Evolutionary conservation across 2,329 filamentous ascomycete species (phyloP).

Genomic region (Ascocoryne sarcoides): DNA sequence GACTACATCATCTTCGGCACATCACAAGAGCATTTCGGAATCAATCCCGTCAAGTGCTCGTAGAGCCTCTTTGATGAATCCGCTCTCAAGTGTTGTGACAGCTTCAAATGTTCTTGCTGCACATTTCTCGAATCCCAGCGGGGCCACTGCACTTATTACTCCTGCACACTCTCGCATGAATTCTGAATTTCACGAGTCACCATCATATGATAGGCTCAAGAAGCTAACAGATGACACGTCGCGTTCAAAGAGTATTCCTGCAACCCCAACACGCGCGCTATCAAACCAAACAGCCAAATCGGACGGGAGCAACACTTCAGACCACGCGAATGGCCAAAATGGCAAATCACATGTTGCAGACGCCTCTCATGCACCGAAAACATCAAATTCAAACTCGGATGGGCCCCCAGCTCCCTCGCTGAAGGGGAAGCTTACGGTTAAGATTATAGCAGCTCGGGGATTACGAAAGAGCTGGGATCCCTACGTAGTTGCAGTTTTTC

Average conservation of each 20-base stretch:
- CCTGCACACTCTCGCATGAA: constrained; percentile 40
- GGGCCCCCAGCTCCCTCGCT: constrained; percentile 61
- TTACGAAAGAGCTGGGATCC: constrained; percentile 77
- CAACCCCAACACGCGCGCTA: constrained; percentile 81
- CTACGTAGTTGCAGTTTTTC: constrained; percentile 94
- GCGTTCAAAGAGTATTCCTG: constrained; percentile 77
- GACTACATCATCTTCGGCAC: constrained; percentile 22
- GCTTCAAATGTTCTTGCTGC: constrained; percentile 55
- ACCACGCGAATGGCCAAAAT: constrained; percentile 35
- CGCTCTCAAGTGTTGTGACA: constrained; percentile 56
- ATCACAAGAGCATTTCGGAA: constrained; percentile 38
- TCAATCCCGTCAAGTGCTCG: constrained; percentile 34
- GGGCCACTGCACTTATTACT: constrained; percentile 43
- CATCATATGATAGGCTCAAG: constrained; percentile 60
- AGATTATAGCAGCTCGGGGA: constrained; percentile 77
- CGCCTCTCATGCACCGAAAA: constrained; percentile 18
- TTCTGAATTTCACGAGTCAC: constrained; percentile 44
- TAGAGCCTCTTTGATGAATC: constrained; percentile 41
- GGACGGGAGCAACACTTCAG: constrained; percentile 32
- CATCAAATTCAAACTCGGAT: constrained; percentile 31
- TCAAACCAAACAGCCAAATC: constrained; percentile 44
- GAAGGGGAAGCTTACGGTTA: constrained; percentile 83
- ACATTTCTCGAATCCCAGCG: constrained; percentile 61
- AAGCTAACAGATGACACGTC: constrained; percentile 79
- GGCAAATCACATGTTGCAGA: constrained; percentile 18